Base-by-base conservation (phyloP, 225 moss, liverwort and hornwort genomes). In the Lunularia cruciata region DNA sequence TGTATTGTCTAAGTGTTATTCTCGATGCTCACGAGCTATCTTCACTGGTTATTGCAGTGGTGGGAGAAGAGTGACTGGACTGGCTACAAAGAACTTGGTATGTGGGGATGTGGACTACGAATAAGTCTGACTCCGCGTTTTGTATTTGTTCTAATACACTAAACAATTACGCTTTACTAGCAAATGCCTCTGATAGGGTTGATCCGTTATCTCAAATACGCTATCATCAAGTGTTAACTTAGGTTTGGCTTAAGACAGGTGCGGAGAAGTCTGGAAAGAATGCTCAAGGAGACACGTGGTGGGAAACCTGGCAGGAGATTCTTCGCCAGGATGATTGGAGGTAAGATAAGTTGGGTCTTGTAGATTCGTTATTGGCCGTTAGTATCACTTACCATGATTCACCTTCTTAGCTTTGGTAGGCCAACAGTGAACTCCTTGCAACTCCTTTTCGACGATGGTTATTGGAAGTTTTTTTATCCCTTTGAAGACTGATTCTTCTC, bases 61-160 rank as follows among this genome's bases (percentile, higher is more conserved):
- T 95, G 95, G 95, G 95, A 95, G 85, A 95, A 92, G 77, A 95
- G 95, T 79, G 95, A 95, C 63, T 95, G 95, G 95, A 92, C 95
- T n/a, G 95, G 92, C 15, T 95, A 95, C 79, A 95, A 95, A 71
- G 95, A 95, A 76, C 95, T 95, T 40, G 95, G 95, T 95, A 88
- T 78, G 69, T 72, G 63, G 59, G n/a, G 39, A 16, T n/a, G n/a
- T n/a, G n/a, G n/a, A n/a, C n/a, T n/a, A n/a, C n/a, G n/a, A n/a
- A n/a, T n/a, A n/a, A n/a, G n/a, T n/a, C n/a, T n/a, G n/a, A n/a
- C n/a, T n/a, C n/a, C n/a, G n/a, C n/a, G n/a, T n/a, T n/a, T n/a
- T n/a, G n/a, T n/a, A n/a, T n/a, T n/a, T n/a, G n/a, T n/a, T n/a
- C n/a, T n/a, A n/a, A n/a, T n/a, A n/a, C n/a, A n/a, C n/a, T n/a